A percentile compares a stretch with the other conserved stretches of the same genome.
These are phyloP conservation scores for Spizellomyces sp. DNA, from an alignment of 192 early-diverging fungal genomes.

Conservation along the genomic window DNA sequence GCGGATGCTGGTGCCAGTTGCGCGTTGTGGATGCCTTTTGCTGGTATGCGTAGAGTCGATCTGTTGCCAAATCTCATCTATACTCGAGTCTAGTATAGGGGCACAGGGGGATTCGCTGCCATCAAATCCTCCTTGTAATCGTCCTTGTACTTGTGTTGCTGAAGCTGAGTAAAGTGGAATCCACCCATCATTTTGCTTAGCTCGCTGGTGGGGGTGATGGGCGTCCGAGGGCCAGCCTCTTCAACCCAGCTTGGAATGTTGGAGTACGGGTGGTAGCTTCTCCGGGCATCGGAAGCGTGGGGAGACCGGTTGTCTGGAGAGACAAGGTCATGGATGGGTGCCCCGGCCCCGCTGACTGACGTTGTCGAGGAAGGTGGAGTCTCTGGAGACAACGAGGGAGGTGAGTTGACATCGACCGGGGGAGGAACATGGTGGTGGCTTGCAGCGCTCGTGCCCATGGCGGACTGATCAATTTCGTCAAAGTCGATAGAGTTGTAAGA, in stretches of 20 bases:
- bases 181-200: slow-evolving; percentile 25
- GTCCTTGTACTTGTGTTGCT: neutral
- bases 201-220: slow-evolving; percentile 10
- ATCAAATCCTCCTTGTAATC: no score
- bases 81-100: no score
- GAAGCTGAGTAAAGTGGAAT: slow-evolving; percentile 3
- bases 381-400: neutral
- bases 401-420: neutral
- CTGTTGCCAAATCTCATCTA: no score
- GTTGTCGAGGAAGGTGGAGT: neutral
- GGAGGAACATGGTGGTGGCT: neutral
- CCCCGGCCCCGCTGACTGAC: neutral
- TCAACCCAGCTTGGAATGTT: slow-evolving; percentile 17
- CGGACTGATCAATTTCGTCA: slow-evolving; percentile 7
- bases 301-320: neutral
- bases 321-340: neutral
- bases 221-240: neutral
- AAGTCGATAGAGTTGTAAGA: slow-evolving; percentile 33
- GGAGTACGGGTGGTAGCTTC: slow-evolving; percentile 2
- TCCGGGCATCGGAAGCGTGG: neutral
- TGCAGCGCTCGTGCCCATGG: neutral
- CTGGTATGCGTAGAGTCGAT: no score
- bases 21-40: no score
- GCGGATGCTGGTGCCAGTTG: no score
- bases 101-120: no score